phyloP scores from a whole-genome alignment of 2,329 filamentous ascomycete species.

The Fusarium agapanthi region DNA sequence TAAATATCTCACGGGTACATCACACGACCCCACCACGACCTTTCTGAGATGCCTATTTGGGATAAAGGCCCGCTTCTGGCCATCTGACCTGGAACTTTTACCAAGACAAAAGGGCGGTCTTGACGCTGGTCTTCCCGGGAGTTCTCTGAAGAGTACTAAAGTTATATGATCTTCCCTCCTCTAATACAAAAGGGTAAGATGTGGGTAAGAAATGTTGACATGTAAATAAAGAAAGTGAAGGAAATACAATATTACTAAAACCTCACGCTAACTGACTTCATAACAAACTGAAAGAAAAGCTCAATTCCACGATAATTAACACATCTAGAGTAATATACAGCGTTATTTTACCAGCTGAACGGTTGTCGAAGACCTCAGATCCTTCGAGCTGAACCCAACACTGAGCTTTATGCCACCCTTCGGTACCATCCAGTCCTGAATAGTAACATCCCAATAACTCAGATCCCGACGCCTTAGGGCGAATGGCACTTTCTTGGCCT shows the following conservation, averaged over 20 bases:
- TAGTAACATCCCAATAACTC: constrained; percentile 57
- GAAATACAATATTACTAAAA: background rate
- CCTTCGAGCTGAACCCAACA: constrained; percentile 40
- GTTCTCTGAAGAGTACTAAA: background rate
- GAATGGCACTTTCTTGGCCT: constrained; percentile 53
- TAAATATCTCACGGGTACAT: background rate
- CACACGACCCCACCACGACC: background rate
- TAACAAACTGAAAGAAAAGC: background rate
- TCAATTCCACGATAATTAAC: background rate
- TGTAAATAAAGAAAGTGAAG: background rate
- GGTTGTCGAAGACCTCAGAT: constrained; percentile 12
- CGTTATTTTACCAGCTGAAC: background rate
- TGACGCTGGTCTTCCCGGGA: background rate
- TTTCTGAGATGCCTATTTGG: background rate
- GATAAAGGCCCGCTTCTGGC: background rate
- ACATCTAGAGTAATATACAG: too few relatives aligned
- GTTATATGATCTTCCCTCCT: too few relatives aligned
- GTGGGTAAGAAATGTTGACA: background rate
- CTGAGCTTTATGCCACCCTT: constrained; percentile 37
- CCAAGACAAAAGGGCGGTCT: background rate
- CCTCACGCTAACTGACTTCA: background rate
- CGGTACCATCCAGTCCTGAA: constrained; percentile 52
- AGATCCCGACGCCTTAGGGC: constrained; percentile 57
- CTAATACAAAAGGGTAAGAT: accelerated
- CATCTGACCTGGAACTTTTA: background rate